Conservation (phyloP, 495 filamentous ascomycete species). For the Neurospora sp. region DNA sequence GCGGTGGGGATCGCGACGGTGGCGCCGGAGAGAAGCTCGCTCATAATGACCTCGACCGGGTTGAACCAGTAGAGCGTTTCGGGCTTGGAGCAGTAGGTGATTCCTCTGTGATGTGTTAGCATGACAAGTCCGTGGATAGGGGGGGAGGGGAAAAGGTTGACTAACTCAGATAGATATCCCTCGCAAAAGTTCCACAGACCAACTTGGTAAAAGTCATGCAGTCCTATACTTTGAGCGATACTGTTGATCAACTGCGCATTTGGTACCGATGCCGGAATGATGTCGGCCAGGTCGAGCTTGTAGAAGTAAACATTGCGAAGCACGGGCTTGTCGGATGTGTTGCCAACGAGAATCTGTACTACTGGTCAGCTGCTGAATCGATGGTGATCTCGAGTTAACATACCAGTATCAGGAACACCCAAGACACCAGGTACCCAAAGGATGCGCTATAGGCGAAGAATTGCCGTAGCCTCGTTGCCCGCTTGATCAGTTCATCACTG, state of each 20-base stretch:
- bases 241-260: conserved; percentile 72
- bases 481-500: conserved; percentile 25
- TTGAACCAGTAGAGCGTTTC: conserved; percentile 77
- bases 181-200: conserved; percentile 87
- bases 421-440: conserved; percentile 59
- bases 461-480: conserved; percentile 46
- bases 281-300: conserved; percentile 69
- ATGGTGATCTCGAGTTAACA: background rate
- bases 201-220: conserved; percentile 91
- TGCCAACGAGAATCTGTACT: conserved; percentile 54
- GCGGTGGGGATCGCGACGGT: conserved; percentile 70
- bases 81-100: conserved; percentile 64
- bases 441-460: conserved; percentile 49
- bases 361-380: conserved; percentile 1
- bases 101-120: conserved; percentile 35
- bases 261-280: conserved; percentile 66
- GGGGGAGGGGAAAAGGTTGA: background rate
- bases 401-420: conserved; percentile 67
- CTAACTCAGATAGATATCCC: conserved; percentile 50
- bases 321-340: conserved; percentile 47
- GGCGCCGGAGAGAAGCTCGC: conserved; percentile 70
- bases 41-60: conserved; percentile 67
- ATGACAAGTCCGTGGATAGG: background rate
- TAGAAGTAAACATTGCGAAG: conserved; percentile 69
- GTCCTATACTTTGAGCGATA: conserved; percentile 76